These are phyloP conservation scores for Corchorus capsularis DNA, from an alignment of 345 rosid species.

Conservation along the genomic window DNA sequence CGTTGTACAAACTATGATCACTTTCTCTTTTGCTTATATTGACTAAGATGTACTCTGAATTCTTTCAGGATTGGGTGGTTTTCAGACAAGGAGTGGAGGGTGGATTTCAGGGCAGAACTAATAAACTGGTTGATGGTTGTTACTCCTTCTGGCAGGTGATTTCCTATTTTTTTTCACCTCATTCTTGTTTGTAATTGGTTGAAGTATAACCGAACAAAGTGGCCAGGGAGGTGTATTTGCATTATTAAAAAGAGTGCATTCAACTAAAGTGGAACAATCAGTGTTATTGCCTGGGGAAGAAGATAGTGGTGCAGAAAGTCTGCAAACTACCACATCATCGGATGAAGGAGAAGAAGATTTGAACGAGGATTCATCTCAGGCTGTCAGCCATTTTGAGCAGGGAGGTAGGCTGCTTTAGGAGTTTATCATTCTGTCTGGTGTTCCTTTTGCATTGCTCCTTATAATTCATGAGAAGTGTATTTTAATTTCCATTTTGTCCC, in stretches of 20 bases:
- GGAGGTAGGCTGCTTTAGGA: constrained; percentile 37
- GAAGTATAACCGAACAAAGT: constrained; percentile 15
- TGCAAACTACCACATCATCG: constrained; percentile 31
- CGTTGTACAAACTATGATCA: constrained; percentile 3
- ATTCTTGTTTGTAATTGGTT: constrained; percentile 15
- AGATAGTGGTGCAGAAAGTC: constrained; percentile 31
- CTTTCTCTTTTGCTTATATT: constrained; percentile 14
- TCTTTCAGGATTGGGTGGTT: constrained; percentile 73
- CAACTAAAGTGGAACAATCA: constrained; percentile 24
- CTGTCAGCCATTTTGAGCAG: constrained; percentile 30
- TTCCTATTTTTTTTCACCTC: constrained; percentile 10
- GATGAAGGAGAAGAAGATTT: constrained; percentile 45
- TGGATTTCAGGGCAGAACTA: constrained; percentile 98
- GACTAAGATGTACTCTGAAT: not conserved
- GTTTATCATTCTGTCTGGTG: not conserved
- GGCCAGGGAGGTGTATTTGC: constrained; percentile 79
- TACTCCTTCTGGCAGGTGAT: constrained; percentile 99
- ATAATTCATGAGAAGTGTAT: not conserved
- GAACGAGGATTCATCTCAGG: constrained; percentile 35
- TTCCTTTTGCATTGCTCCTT: not conserved
- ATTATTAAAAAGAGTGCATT: constrained; percentile 53
- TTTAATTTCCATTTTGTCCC: not conserved
- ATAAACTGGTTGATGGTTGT: constrained; percentile 96
- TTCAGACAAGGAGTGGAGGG: constrained; percentile 94
- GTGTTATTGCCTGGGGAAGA: constrained; percentile 32